Base-by-base conservation (phyloP, 805 yeast species). In the Starmerella bombicola region DNA sequence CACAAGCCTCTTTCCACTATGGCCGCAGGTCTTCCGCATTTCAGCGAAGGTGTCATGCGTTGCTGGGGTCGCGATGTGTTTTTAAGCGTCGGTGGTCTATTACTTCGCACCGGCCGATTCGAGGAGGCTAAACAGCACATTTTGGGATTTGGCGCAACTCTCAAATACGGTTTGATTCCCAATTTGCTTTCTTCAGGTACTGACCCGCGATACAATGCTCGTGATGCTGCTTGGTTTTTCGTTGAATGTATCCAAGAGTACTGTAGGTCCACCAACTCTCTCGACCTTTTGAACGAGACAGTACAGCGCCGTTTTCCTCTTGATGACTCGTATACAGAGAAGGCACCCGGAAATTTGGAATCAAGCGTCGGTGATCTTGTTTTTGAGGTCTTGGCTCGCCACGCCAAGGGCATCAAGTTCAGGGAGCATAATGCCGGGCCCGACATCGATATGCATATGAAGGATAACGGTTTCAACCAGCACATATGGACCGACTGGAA, bases 51-150 rank as follows among this genome's bases (percentile, higher is more conserved):
- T 49, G 86, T 80, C 60, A 85, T 88, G 95, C 71, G 98, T 59
- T 84, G 95, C 58, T 88, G 98, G 98, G 98, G 98, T 18, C 72
- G 98, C 56, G 98, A 88, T 61, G 93, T 85, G 1, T 91, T 91
- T 57, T 79, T 88, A 34, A 72, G 95, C 0, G 68, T 80, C 32
- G 67, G 95, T 46, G 98, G 98, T 0, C 66, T 88, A 36, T 62
- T 85, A 41, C 63, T 85, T 19, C 77, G 80, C 1, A 72, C 95
- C 0, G 86, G 80, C 9, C 68, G 97, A 41, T 75, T 58, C 55
- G 82, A 79, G 1, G 84, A 77, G 33, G 96, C 96, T 1, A 78
- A 70, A 53, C 57, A 62, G 30, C 98, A 88, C 57, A 83, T 88
- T 45, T 61, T 86, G 35, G 80, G 79, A 7, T 88, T 85, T 65